Percentiles rank a stretch among this genome's conserved stretches.
These are phyloP conservation scores for Scopulariopsis brevicaulis DNA, from an alignment of 2,329 filamentous ascomycete genomes.

Conservation along the genomic window DNA sequence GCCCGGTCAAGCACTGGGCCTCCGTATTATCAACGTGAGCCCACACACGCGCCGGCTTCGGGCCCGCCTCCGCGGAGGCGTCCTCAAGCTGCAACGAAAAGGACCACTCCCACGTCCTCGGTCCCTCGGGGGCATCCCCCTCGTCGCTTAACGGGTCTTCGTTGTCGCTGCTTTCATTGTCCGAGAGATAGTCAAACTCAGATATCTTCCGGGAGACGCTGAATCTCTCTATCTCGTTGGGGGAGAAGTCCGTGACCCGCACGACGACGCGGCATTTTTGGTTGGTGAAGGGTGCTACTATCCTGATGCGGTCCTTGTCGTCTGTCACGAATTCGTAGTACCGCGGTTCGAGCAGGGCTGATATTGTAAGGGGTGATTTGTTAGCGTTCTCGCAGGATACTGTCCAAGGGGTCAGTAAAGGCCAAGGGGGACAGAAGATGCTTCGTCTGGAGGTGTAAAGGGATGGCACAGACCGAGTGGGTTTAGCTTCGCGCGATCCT, in stretches of 20 bases:
- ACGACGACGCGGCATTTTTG: constrained; percentile 57
- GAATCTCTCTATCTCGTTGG: constrained; percentile 61
- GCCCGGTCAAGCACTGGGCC: constrained; percentile 33
- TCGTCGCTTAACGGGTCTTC: constrained; percentile 12
- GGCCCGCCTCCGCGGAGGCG: constrained; percentile 18
- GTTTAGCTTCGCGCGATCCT: constrained; percentile 15
- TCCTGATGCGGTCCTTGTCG: constrained; percentile 12
- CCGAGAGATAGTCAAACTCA: constrained; percentile 38
- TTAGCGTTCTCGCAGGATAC: constrained; percentile 15
- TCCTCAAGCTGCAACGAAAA: constrained; percentile 75
- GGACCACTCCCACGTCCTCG: constrained; percentile 62
- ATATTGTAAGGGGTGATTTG: not conserved
- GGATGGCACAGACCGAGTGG: constrained; percentile 13
- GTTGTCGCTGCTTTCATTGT: constrained; percentile 17
- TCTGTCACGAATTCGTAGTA: constrained; percentile 28
- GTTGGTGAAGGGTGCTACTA: constrained; percentile 62
- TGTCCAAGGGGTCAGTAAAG: constrained; percentile 18
- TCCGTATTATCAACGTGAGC: constrained; percentile 52
- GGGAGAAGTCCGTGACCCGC: constrained; percentile 75
- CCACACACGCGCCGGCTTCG: constrained; percentile 31
- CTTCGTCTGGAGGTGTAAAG: not conserved
- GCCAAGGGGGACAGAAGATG: not conserved
- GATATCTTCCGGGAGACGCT: constrained; percentile 30
- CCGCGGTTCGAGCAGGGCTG: constrained; percentile 24
- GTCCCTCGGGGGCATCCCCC: constrained; percentile 14